Percentiles rank a stretch among this genome's conserved stretches.
Conservation (phyloP, 169 alveolate species). For the Eimeria necatrix region DNA sequence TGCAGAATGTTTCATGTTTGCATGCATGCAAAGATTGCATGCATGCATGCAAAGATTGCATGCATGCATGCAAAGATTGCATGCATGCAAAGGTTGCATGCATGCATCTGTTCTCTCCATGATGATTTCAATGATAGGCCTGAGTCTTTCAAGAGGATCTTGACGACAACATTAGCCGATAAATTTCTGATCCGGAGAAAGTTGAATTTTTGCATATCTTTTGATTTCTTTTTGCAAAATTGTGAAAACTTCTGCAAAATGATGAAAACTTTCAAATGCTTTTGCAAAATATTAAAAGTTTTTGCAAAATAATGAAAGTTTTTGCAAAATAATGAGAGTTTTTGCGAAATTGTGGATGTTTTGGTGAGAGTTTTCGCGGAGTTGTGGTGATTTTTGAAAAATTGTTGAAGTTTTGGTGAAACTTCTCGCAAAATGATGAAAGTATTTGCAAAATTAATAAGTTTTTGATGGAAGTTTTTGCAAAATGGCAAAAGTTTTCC, state of each 20-base stretch:
- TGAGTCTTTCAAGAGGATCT: slow-evolving; percentile 23
- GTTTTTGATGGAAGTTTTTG: background rate
- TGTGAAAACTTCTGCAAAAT: too few relatives aligned
- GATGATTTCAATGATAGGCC: slow-evolving; percentile 69
- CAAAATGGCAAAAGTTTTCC: background rate
- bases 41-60: too few relatives aligned
- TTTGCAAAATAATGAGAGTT: background rate
- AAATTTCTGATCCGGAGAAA: background rate
- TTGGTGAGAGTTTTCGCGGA: background rate
- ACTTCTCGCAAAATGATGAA: too few relatives aligned
- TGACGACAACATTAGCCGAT: slow-evolving; percentile 60
- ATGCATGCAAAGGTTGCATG: background rate
- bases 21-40: background rate
- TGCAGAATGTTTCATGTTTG: background rate
- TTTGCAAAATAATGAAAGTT: background rate
- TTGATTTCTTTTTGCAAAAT: background rate
- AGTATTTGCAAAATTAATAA: background rate
- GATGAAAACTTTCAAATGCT: too few relatives aligned
- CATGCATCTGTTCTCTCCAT: background rate
- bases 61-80: background rate
- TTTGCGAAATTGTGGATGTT: background rate
- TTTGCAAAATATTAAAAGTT: too few relatives aligned
- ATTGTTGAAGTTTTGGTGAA: background rate
- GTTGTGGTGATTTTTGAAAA: too few relatives aligned
- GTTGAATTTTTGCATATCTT: background rate